Evolutionary conservation across 257 asterid genomes (phyloP).

Genomic region (Solanum sejunctum): DNA sequence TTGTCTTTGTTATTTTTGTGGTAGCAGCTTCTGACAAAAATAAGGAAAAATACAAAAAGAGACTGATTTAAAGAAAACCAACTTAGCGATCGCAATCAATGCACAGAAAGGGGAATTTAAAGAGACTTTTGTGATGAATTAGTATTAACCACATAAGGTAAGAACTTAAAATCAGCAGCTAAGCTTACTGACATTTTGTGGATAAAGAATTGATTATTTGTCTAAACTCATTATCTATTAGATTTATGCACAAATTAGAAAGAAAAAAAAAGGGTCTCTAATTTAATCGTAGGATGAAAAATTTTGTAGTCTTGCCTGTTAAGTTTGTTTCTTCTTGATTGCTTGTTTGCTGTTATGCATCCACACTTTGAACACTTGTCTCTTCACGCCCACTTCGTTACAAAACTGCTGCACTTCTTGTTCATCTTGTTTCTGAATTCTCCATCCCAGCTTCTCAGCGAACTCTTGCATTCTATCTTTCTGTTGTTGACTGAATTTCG

Average conservation of each 20-base stretch:
- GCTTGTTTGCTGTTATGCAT: constrained; percentile 86
- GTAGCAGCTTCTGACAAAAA: not conserved
- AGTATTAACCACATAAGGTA: not conserved
- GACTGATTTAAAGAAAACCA: not conserved
- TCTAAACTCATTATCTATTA: not conserved
- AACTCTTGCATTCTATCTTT: constrained; percentile 58
- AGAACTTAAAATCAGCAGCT: not conserved
- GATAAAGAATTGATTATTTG: not conserved
- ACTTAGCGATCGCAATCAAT: not conserved
- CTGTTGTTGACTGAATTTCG: constrained; percentile 55
- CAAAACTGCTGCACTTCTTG: constrained; percentile 41
- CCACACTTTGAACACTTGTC: constrained; percentile 77
- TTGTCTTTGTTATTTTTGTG: not conserved
- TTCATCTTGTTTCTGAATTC: constrained; percentile 50
- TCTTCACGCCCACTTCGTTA: constrained; percentile 37
- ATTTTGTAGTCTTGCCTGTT: not conserved
- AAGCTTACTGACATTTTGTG: not conserved
- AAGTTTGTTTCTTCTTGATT: constrained; percentile 37
- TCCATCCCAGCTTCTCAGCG: constrained; percentile 52
- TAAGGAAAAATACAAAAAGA: not conserved
- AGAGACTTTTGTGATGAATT: not conserved
- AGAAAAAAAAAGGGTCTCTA: not conserved
- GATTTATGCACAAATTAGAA: not conserved
- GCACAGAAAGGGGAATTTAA: not conserved
- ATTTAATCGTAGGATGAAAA: not conserved